These are phyloP conservation scores for Talaromyces pinophilus DNA, from an alignment of 2,329 filamentous ascomycete species.

Conservation along the genomic window DNA sequence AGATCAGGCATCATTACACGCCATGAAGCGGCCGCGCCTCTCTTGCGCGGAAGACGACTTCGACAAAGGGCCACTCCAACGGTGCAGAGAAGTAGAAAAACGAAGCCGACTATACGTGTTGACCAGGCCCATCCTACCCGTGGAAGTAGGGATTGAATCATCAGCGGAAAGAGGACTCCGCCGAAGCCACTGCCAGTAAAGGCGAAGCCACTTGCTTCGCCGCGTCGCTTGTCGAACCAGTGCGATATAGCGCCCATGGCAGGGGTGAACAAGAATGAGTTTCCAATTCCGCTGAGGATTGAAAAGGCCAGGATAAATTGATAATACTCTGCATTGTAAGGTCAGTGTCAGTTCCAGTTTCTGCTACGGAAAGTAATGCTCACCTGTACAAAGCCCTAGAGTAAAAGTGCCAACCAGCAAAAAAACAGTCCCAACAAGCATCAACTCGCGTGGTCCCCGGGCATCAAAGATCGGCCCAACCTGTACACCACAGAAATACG, in stretches of 20 bases:
- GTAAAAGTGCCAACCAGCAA: conserved; percentile 29
- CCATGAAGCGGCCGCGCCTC: conserved; percentile 6
- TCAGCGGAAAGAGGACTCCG: conserved; percentile 39
- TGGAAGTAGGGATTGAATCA: conserved; percentile 33
- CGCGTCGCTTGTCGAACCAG: conserved; percentile 38
- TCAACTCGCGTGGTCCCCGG: conserved; percentile 32
- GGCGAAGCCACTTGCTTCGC: conserved; percentile 38
- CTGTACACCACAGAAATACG: conserved; percentile 37
- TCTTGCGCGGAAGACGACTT: conserved; percentile 30
- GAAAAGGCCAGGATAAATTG: conserved; percentile 42
- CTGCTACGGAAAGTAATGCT: neutral
- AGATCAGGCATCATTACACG: conserved; percentile 10
- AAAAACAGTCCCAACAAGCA: conserved; percentile 36
- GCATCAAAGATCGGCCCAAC: conserved; percentile 44
- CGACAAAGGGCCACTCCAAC: conserved; percentile 28
- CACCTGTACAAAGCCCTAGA: conserved; percentile 12
- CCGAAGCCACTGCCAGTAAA: conserved; percentile 39
- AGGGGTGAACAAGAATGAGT: conserved; percentile 36
- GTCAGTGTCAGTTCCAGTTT: neutral
- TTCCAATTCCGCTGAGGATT: conserved; percentile 37
- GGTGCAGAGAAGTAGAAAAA: conserved; percentile 28
- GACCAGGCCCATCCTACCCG: conserved; percentile 37
- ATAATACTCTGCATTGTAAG: conserved; percentile 34
- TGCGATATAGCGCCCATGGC: conserved; percentile 36
- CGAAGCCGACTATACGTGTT: conserved; percentile 34